Base-by-base conservation (phyloP, 2,329 filamentous ascomycete genomes). In the Pleoardoris graminearum region DNA sequence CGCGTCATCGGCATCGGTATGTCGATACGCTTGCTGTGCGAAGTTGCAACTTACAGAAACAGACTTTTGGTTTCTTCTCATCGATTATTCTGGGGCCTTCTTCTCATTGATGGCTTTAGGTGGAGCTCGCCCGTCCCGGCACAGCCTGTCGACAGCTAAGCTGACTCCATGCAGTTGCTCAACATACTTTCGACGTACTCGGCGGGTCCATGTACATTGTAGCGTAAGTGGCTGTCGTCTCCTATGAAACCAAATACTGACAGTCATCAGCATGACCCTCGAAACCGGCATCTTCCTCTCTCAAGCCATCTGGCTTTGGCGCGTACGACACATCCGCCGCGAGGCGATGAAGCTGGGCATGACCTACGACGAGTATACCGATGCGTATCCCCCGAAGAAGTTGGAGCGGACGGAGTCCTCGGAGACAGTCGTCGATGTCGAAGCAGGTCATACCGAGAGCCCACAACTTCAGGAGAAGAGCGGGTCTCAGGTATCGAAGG, bases 31-130 rank as follows among this genome's bases (percentile, higher is more conserved):
- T 11, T 7, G 5, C 21, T 2, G 25, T 7, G 6, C 17, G 32
- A 10, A 3, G 10, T 17, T 21, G 30, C 17, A 19, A 39, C 57
- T 63, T 11, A 66, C 37, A 30, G 35, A 19, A 44, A 19, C 45
- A 78, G 79, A 79, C 57, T 81, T 79, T 65, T 69, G 83, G 12
- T 88, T 88, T 58, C 68, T 87, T 3, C 70, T 73, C 0, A 82
- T 86, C 59, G 85, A 88, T 61, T 85, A 79, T 51, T 59, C 77
- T 1, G 85, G 85, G 1, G 85, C 84, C 0, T 77, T 87, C 51
- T 86, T 87, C 66, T 86, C 83, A 0, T 76, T 87, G 19, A 79
- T 87, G 76, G 82, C 84, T 1, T 69, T 86, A 8, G 80, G 81
- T 82, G 73, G 23, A 77, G 55, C 22, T 33, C 4, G 12, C n/a